Evolutionary conservation across 371 early-diverging fungal genomes (phyloP), one percentile per base, ranked within the genome.

Genomic region (Haplosporangium sp.): DNA sequence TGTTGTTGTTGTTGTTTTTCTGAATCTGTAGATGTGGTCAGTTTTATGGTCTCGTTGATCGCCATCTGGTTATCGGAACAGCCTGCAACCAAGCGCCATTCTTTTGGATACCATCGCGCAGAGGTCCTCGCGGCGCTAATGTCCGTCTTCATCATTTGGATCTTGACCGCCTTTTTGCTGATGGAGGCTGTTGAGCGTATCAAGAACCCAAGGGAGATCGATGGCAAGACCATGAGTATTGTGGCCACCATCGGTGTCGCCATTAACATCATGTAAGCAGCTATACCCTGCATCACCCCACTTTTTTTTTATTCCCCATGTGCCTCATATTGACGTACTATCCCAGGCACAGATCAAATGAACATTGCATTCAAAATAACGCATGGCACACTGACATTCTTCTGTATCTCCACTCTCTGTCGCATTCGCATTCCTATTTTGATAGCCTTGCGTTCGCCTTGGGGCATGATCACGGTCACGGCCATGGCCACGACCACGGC

Each of bases 101-200:
- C 94, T 10, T 96, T 90, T 82, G 95, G 96, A 42, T 96, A 91
- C 70, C 90, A 95, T 59, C 89, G 96, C 43, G 92, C 92, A 45
- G 95, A 96, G 80, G 94, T 95, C 37, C 81, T 96, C 48, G 96
- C 95, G 14, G 95, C 95, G 0, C 73, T 95, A 36, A 68, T 89
- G 45, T 95, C 95, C 2, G 89, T 94, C 16, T 81, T 93, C 45
- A 84, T 94, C 29, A 95, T 96, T 55, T 96, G 95, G 94, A 83
- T 89, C 18, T 76, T 95, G 60, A 95, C 95, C 0, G 90, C 85
- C 36, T 84, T 85, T 66, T 74, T 96, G 63, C 85, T 94, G 7
- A 76, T 84, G 57, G 95, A 95, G 84, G 95, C 95, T 9, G 77
- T 92, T 56, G 87, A 93, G 41, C 88, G 95, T 29, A 70, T 95